phyloP scores from a whole-genome alignment of 2,329 filamentous ascomycete species.

The Epicoccum sorghinum region DNA sequence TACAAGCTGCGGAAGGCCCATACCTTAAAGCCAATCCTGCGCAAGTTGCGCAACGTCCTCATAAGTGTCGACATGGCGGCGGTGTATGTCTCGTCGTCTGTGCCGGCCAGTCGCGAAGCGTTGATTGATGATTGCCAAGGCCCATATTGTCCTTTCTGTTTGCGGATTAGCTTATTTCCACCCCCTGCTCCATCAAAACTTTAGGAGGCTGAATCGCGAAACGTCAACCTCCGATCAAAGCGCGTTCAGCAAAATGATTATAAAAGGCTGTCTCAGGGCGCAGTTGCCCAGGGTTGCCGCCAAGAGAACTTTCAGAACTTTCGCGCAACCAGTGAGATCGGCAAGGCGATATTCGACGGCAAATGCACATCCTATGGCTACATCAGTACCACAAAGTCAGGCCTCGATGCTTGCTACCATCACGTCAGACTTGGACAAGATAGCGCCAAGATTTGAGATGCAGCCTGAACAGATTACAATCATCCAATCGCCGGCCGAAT shows the following conservation, averaged over 20 bases:
- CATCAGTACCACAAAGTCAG: slow-evolving; percentile 53
- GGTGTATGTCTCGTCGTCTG: slow-evolving; percentile 25
- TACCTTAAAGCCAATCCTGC: slow-evolving; percentile 88
- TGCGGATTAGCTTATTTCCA: slow-evolving; percentile 7
- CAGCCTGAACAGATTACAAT: slow-evolving; percentile 80
- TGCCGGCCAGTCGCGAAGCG: slow-evolving; percentile 26
- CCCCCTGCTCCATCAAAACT: slow-evolving; percentile 35
- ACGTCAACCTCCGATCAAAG: slow-evolving; percentile 2
- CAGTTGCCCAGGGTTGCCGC: slow-evolving; percentile 28
- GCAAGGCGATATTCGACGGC: slow-evolving; percentile 42
- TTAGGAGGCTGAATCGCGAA: slow-evolving; percentile 19
- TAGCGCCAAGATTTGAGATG: slow-evolving; percentile 90
- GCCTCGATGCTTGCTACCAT: slow-evolving; percentile 63
- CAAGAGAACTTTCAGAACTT: slow-evolving; percentile 24
- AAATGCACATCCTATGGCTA: slow-evolving; percentile 34
- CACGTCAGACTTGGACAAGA: slow-evolving; percentile 78
- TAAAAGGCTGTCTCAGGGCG: slow-evolving; percentile 36
- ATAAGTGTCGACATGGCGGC: slow-evolving; percentile 85
- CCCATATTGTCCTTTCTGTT: slow-evolving; percentile 6
- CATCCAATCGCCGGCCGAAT: slow-evolving; percentile 80
- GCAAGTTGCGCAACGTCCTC: slow-evolving; percentile 85
- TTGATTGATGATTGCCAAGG: slow-evolving; percentile 36
- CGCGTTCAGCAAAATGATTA: slow-evolving; percentile 38
- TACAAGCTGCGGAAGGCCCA: slow-evolving; percentile 26
- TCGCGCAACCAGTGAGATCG: slow-evolving; percentile 20